phyloP scores from a whole-genome alignment of 2,329 filamentous ascomycete genomes.

The Phialemoniopsis sp. region DNA sequence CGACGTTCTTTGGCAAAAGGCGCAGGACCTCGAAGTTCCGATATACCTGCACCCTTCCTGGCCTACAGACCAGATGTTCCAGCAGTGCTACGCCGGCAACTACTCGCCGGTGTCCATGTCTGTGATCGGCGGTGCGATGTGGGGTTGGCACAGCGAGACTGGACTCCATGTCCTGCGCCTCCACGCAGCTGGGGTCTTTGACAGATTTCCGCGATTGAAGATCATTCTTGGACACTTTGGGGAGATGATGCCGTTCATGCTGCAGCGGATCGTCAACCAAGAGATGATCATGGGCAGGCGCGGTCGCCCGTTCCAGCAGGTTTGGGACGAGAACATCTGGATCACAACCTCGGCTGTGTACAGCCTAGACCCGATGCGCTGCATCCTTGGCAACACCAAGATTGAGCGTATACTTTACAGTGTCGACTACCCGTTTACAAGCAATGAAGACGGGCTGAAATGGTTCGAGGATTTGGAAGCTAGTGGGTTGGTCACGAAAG shows the following conservation, averaged over 20 bases:
- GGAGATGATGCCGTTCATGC: constrained; percentile 49
- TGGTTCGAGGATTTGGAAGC: constrained; percentile 43
- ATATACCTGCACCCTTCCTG: constrained; percentile 36
- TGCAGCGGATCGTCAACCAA: constrained; percentile 36
- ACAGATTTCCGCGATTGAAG: constrained; percentile 47
- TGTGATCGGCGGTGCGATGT: constrained; percentile 35
- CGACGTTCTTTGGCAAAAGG: constrained; percentile 33
- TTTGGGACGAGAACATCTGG: constrained; percentile 54
- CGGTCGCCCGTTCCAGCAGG: constrained; percentile 34
- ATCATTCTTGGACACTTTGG: constrained; percentile 50
- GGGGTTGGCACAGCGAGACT: constrained; percentile 47
- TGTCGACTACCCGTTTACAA: constrained; percentile 53
- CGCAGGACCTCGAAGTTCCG: constrained; percentile 33
- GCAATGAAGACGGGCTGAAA: constrained; percentile 39
- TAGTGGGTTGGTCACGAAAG: constrained; percentile 42
- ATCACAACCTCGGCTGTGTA: constrained; percentile 53
- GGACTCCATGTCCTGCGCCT: constrained; percentile 44
- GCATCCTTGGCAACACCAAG: constrained; percentile 35
- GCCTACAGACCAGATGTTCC: constrained; percentile 19
- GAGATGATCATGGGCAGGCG: constrained; percentile 19
- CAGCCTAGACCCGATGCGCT: constrained; percentile 40
- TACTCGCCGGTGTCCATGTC: constrained; percentile 16
- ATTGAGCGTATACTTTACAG: constrained; percentile 51
- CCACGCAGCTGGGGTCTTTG: constrained; percentile 50
- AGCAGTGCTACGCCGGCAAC: constrained; percentile 31